Evolutionary conservation across 371 early-diverging fungal species (phyloP).

Genomic region (Mucor piriformis): DNA sequence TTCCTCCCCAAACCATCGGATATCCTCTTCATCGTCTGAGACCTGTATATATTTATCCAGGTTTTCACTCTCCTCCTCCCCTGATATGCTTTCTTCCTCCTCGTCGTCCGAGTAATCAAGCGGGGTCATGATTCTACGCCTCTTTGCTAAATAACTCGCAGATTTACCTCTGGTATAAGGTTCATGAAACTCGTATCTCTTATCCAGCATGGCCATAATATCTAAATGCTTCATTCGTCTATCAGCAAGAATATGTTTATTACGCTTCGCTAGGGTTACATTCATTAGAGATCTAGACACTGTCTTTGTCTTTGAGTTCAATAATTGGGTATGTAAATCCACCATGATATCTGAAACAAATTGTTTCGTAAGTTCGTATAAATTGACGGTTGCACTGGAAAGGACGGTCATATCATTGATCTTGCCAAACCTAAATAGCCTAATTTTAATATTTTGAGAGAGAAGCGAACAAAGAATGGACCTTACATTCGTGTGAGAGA

Average conservation of each 20-base stretch:
- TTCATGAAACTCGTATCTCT: background rate
- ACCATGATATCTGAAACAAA: slow-evolving; percentile 16
- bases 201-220: background rate
- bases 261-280: slow-evolving; percentile 10
- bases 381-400: slow-evolving; percentile 13
- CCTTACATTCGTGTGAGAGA: slow-evolving; percentile 19
- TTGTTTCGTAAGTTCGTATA: slow-evolving; percentile 2
- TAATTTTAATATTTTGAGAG: too few species aligned
- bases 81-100: background rate
- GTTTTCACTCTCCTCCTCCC: background rate
- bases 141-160: slow-evolving; percentile 10
- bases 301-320: background rate
- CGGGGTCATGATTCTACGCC: background rate
- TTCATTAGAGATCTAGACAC: slow-evolving; percentile 10
- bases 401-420: slow-evolving; percentile 16
- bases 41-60: too few species aligned
- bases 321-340: slow-evolving; percentile 11
- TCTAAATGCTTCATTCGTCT: slow-evolving; percentile 9
- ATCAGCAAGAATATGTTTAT: background rate
- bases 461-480: background rate
- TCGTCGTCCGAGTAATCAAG: too few species aligned
- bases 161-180: background rate
- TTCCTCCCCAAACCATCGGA: too few species aligned
- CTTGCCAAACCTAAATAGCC: slow-evolving; percentile 1
- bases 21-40: background rate